phyloP scores from a whole-genome alignment of 2,329 filamentous ascomycete species.

The Harringtonia lauricola region DNA sequence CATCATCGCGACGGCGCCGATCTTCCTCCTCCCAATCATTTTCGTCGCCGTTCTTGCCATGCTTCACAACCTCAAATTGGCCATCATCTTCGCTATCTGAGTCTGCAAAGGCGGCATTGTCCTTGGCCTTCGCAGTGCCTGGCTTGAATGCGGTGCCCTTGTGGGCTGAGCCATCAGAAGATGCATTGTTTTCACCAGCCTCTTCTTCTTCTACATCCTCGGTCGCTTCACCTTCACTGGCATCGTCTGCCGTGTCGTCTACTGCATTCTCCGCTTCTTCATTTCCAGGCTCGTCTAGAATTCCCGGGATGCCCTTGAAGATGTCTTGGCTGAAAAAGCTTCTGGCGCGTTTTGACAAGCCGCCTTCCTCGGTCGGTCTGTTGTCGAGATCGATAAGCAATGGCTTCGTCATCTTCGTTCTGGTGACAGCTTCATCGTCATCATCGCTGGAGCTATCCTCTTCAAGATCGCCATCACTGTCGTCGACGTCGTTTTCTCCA shows the following conservation, averaged over 20 bases:
- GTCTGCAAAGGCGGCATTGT: conserved; percentile 7
- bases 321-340: conserved; percentile 93
- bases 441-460: conserved; percentile 53
- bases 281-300: conserved; percentile 41
- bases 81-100: conserved; percentile 20
- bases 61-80: conserved; percentile 51
- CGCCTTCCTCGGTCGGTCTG: conserved; percentile 35
- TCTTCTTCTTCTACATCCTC: not conserved
- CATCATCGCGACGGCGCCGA: conserved; percentile 49
- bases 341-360: conserved; percentile 73
- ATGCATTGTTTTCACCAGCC: not conserved
- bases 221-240: not conserved
- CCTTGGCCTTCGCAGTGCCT: not conserved
- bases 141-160: not conserved
- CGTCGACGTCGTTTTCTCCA: conserved; percentile 35
- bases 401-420: conserved; percentile 31
- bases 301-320: conserved; percentile 69
- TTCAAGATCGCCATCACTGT: conserved; percentile 42
- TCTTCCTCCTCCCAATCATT: conserved; percentile 56
- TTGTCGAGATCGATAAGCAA: conserved; percentile 54
- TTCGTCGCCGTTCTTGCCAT: conserved; percentile 18
- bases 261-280: not conserved
- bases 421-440: conserved; percentile 31
- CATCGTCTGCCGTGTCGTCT: not conserved
- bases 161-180: not conserved